A percentile compares a stretch with the other conserved stretches of the same genome.
Evolutionary conservation across 2,329 filamentous ascomycete species (phyloP).

Genomic region (Dothideomycetes sp.): DNA sequence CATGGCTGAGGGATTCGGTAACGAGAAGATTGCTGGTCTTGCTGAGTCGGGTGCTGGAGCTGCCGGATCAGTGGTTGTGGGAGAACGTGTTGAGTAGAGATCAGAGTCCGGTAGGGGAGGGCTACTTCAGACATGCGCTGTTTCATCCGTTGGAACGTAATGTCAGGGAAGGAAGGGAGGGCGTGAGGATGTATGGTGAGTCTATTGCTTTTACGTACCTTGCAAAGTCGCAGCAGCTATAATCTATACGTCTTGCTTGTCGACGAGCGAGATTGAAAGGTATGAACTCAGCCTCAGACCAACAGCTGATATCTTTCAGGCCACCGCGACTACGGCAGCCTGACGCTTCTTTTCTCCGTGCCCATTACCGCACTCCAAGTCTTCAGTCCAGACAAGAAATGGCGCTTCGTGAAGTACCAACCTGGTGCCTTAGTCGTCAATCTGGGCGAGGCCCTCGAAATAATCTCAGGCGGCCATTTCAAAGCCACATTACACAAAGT

Average conservation of each 20-base stretch:
- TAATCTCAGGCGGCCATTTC: slow-evolving; percentile 29
- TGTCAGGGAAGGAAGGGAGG: slow-evolving; percentile 12
- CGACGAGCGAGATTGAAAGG: no score
- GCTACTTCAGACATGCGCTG: slow-evolving; percentile 30
- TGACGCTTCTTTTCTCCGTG: slow-evolving; percentile 31
- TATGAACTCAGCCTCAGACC: no score
- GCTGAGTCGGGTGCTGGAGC: slow-evolving; percentile 33
- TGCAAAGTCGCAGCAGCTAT: not conserved
- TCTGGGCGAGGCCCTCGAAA: slow-evolving; percentile 26
- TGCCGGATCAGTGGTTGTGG: slow-evolving; percentile 35
- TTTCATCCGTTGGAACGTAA: slow-evolving; percentile 14
- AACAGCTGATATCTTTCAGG: not conserved
- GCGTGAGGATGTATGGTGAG: slow-evolving; percentile 21
- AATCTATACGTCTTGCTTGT: no score
- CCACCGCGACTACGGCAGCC: slow-evolving; percentile 29
- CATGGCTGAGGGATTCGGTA: slow-evolving; percentile 38
- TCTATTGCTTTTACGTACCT: not conserved
- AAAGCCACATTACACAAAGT: slow-evolving; percentile 40
- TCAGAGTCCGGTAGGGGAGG: slow-evolving; percentile 30
- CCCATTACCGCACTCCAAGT: slow-evolving; percentile 27
- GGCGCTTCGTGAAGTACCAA: slow-evolving; percentile 27
- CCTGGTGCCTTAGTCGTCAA: slow-evolving; percentile 28
- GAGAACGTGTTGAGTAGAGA: slow-evolving; percentile 28
- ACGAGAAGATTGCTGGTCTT: slow-evolving; percentile 28
- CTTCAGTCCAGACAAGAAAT: slow-evolving; percentile 21